phyloP scores from a whole-genome alignment of 208 protist genomes.

The Leishmania amazonensis region DNA sequence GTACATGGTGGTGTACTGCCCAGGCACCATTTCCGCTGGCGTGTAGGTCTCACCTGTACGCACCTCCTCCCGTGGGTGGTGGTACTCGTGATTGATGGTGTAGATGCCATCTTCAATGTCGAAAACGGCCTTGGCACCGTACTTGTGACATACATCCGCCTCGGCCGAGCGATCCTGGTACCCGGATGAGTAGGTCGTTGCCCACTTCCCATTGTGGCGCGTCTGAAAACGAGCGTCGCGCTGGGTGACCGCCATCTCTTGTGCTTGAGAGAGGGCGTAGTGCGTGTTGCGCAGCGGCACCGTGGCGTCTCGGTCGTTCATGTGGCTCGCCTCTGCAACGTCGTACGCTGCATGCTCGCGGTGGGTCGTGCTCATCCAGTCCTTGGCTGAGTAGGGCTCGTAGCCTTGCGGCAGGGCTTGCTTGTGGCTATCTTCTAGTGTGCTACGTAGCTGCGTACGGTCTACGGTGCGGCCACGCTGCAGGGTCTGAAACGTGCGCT shows the following conservation, averaged over 20 bases:
- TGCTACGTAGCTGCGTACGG: conserved; percentile 42
- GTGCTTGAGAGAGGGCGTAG: conserved; percentile 58
- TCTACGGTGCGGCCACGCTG: conserved; percentile 61
- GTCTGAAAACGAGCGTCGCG: conserved; percentile 42
- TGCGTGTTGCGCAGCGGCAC: conserved; percentile 71
- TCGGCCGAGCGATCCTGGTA: conserved; percentile 67
- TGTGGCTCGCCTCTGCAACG: conserved; percentile 45
- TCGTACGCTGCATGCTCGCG: conserved; percentile 80
- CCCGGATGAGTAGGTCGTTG: conserved; percentile 67
- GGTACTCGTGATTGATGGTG: conserved; percentile 83
- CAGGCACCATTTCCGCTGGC: conserved; percentile 78
- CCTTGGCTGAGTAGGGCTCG: conserved; percentile 62
- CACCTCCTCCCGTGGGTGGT: conserved; percentile 82
- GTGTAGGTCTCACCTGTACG: conserved; percentile 76
- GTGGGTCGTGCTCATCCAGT: conserved; percentile 89
- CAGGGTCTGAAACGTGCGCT: conserved; percentile 54
- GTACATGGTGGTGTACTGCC: conserved; percentile 86
- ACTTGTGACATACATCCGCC: conserved; percentile 60
- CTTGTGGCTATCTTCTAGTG: conserved; percentile 45
- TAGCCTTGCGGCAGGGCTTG: conserved; percentile 69
- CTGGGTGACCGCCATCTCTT: conserved; percentile 53
- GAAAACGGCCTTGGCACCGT: conserved; percentile 70
- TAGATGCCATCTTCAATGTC: conserved; percentile 83
- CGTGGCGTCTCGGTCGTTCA: conserved; percentile 66
- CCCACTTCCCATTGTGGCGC: conserved; percentile 55